phyloP scores from a whole-genome alignment of 164 flowering plant species.

The Magnolia kwangsiensis region DNA sequence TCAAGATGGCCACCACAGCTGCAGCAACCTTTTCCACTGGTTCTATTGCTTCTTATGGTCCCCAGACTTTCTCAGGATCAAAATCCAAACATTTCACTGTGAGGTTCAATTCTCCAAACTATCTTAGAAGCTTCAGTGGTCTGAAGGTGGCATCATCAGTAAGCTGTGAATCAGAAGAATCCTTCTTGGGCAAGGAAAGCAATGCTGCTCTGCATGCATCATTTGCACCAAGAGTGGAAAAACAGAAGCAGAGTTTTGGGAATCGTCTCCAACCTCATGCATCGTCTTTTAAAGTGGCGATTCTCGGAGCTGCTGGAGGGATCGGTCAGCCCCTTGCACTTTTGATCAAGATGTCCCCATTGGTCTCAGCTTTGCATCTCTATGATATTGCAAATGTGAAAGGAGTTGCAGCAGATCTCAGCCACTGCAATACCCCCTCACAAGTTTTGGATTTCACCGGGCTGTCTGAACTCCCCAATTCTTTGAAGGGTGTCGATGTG shows the following conservation, averaged over 20 bases:
- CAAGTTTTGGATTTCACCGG: constrained; percentile 19
- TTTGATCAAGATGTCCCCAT: constrained; percentile 21
- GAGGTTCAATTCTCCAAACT: constrained; percentile 5
- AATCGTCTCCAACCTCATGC: constrained; percentile 5
- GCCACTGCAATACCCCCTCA: constrained; percentile 20
- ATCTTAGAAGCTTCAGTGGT: constrained; percentile 5
- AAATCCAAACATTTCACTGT: not conserved
- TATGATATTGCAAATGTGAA: constrained; percentile 23
- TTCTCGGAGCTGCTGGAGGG: constrained; percentile 15
- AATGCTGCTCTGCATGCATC: constrained; percentile 3
- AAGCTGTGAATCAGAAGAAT: constrained; percentile 5
- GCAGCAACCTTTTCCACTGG: not conserved
- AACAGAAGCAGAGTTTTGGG: not conserved
- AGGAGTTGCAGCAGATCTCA: constrained; percentile 24
- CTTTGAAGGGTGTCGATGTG: constrained; percentile 13
- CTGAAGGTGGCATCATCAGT: constrained; percentile 3
- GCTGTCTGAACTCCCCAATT: constrained; percentile 12
- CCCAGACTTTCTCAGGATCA: not conserved
- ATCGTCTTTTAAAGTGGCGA: constrained; percentile 8
- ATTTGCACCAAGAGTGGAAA: constrained; percentile 2
- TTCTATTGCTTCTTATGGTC: constrained; percentile 1
- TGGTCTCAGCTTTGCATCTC: constrained; percentile 22
- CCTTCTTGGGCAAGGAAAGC: constrained; percentile 10
- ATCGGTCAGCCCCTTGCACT: constrained; percentile 18
- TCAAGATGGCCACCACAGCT: constrained; percentile 1